Evolutionary conservation across 2,329 filamentous ascomycete species (phyloP).

Genomic region (Penicillium fuscoglaucum): DNA sequence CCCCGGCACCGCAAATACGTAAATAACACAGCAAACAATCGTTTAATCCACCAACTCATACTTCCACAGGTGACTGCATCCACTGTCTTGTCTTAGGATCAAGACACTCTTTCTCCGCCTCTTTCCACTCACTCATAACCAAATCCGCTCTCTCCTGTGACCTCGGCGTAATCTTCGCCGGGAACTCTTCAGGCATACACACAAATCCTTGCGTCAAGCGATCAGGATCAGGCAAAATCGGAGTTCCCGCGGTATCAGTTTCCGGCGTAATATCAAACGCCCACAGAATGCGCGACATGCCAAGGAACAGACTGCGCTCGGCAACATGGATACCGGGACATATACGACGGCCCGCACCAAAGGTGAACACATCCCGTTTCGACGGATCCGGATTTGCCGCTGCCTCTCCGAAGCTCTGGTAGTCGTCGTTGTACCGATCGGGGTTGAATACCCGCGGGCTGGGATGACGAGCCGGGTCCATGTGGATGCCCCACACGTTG

Average conservation of each 20-base stretch:
- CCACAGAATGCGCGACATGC: slow-evolving; percentile 52
- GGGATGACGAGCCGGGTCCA: slow-evolving; percentile 43
- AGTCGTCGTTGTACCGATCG: slow-evolving; percentile 33
- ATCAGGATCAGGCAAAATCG: slow-evolving; percentile 42
- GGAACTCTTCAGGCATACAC: slow-evolving; percentile 46
- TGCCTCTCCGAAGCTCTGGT: slow-evolving; percentile 38
- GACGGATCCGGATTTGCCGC: slow-evolving; percentile 38
- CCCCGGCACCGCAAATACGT: neutral
- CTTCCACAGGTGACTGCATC: slow-evolving; percentile 8
- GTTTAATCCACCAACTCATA: neutral
- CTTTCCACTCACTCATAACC: slow-evolving; percentile 15
- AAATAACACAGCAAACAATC: neutral
- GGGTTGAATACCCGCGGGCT: slow-evolving; percentile 45
- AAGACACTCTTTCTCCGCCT: slow-evolving; percentile 11
- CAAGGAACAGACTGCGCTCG: slow-evolving; percentile 51
- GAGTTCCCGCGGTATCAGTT: slow-evolving; percentile 31
- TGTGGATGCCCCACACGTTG: slow-evolving; percentile 49
- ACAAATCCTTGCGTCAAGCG: slow-evolving; percentile 47
- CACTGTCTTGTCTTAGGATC: slow-evolving; percentile 16
- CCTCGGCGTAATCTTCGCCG: slow-evolving; percentile 39
- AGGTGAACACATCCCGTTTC: slow-evolving; percentile 56
- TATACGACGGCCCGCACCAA: slow-evolving; percentile 57
- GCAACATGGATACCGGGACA: slow-evolving; percentile 61
- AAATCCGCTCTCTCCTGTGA: slow-evolving; percentile 32
- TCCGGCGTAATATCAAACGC: slow-evolving; percentile 45